phyloP scores from a whole-genome alignment of 2,329 filamentous ascomycete genomes.

The Diplodia sapinea region DNA sequence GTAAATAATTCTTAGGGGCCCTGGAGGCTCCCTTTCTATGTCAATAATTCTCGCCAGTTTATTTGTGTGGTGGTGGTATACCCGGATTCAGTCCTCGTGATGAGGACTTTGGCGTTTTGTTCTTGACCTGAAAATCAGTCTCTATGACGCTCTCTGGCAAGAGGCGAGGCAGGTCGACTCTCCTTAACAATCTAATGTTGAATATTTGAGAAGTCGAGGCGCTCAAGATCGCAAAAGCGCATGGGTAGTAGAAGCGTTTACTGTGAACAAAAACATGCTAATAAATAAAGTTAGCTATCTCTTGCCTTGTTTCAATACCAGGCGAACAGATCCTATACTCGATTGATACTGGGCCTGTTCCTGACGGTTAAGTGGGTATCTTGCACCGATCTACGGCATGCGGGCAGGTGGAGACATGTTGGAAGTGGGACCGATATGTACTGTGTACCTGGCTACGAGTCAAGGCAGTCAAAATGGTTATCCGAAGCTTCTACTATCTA shows the following conservation, averaged over 20 bases:
- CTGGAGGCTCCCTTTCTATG: background rate
- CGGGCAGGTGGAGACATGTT: background rate
- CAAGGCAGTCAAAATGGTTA: background rate
- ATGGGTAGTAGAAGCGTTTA: no score
- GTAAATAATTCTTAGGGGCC: background rate
- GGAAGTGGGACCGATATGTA: background rate
- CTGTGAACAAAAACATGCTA: background rate
- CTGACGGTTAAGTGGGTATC: background rate
- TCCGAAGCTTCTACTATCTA: background rate
- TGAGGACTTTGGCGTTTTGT: slow-evolving; percentile 7
- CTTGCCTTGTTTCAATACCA: no score
- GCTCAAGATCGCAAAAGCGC: no score
- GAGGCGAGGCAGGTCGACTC: slow-evolving; percentile 7
- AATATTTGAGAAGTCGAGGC: background rate
- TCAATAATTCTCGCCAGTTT: background rate
- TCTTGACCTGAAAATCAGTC: background rate
- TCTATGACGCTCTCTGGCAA: background rate
- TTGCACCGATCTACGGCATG: background rate
- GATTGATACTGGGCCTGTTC: background rate
- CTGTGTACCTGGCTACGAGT: background rate
- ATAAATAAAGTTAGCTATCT: background rate
- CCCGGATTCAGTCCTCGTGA: slow-evolving; percentile 4
- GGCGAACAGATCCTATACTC: background rate
- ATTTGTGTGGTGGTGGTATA: slow-evolving; percentile 19
- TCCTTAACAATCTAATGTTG: slow-evolving; percentile 17